phyloP scores from a whole-genome alignment of 2,329 filamentous ascomycete genomes.

The Diaporthe capsici region DNA sequence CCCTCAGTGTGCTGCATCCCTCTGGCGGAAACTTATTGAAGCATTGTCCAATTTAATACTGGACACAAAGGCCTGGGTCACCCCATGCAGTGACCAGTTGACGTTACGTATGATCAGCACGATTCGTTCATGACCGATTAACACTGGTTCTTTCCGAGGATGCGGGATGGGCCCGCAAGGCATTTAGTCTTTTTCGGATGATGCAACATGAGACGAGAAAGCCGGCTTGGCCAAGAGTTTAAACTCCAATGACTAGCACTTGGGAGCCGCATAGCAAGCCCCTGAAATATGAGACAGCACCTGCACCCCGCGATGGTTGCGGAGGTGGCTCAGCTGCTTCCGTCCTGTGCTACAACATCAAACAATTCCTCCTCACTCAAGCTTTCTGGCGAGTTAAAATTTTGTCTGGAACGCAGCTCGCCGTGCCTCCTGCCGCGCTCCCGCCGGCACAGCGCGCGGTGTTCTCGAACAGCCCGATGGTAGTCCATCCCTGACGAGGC shows the following conservation, averaged over 20 bases:
- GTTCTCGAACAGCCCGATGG: neutral
- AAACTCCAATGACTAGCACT: slow-evolving; percentile 8
- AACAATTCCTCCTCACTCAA: neutral
- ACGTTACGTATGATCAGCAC: slow-evolving; percentile 21
- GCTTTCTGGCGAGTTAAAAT: neutral
- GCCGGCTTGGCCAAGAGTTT: slow-evolving; percentile 23
- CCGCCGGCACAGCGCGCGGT: neutral
- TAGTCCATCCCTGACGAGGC: neutral
- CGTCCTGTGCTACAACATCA: neutral
- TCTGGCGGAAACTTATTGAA: neutral
- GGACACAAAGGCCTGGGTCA: no score
- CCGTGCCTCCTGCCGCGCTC: neutral
- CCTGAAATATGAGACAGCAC: slow-evolving; percentile 27
- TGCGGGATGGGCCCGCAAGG: neutral
- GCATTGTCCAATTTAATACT: neutral
- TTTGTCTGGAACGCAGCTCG: neutral
- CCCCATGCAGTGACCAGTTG: neutral
- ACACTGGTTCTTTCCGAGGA: neutral
- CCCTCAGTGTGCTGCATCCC: no score
- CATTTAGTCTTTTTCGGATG: slow-evolving; percentile 27
- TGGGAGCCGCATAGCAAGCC: slow-evolving; percentile 13
- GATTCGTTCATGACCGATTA: neutral
- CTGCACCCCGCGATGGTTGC: slow-evolving; percentile 3
- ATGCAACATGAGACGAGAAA: slow-evolving; percentile 27
- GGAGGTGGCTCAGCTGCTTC: slow-evolving; percentile 27